Percentiles rank a stretch among this genome's conserved stretches.
Conservation (phyloP, 805 yeast species). For the Hanseniaspora taiwanica region DNA sequence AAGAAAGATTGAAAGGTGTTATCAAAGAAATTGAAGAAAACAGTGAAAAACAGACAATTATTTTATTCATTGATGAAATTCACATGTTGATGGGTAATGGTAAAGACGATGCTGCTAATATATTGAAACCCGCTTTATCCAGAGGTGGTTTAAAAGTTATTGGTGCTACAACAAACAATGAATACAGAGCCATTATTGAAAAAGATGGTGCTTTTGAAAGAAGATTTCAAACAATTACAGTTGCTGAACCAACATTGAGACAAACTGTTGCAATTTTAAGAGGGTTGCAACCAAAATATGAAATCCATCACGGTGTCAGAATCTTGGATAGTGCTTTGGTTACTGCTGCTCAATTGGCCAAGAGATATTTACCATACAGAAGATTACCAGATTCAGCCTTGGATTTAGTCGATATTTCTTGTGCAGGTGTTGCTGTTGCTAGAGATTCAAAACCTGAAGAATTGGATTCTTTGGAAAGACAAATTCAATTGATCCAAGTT, state of each 20-base stretch:
- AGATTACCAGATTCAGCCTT: slow-evolving; percentile 95
- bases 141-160: slow-evolving; percentile 94
- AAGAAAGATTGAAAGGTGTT: slow-evolving; percentile 95
- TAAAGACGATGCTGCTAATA: slow-evolving; percentile 91
- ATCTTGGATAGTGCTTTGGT: slow-evolving; percentile 90
- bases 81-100: slow-evolving; percentile 99
- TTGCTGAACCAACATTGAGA: slow-evolving; percentile 80
- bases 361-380: slow-evolving; percentile 87
- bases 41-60: slow-evolving; percentile 50
- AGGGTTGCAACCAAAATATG: slow-evolving; percentile 91
- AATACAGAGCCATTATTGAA: slow-evolving; percentile 82
- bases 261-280: slow-evolving; percentile 94
- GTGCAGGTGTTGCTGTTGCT: slow-evolving; percentile 95
- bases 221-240: slow-evolving; percentile 95
- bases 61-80: slow-evolving; percentile 91
- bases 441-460: slow-evolving; percentile 97
- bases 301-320: slow-evolving; percentile 95
- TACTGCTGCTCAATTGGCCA: slow-evolving; percentile 87
- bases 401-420: slow-evolving; percentile 89
- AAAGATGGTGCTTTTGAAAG: slow-evolving; percentile 98
- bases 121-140: slow-evolving; percentile 93
- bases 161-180: slow-evolving; percentile 95
- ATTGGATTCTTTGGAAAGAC: slow-evolving; percentile 85
- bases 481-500: slow-evolving; percentile 80
- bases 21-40: slow-evolving; percentile 86